These are phyloP conservation scores for Cymodocea nodosa DNA, from an alignment of 116 monocot genomes.

Conservation along the genomic window DNA sequence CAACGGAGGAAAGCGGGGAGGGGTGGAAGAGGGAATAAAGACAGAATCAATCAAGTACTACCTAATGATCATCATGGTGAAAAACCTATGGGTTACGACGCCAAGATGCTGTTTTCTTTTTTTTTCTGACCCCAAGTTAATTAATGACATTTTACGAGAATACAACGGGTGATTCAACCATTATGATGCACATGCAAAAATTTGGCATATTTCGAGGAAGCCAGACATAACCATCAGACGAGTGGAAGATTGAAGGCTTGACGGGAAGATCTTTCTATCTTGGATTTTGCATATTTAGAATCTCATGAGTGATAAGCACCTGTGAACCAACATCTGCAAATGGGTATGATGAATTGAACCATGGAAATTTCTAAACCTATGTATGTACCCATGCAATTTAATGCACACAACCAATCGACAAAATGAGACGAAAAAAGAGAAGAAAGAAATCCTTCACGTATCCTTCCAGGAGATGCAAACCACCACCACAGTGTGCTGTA, in stretches of 20 bases:
- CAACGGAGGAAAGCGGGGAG: background rate
- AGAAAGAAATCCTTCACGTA: background rate
- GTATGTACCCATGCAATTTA: background rate
- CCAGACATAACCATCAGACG: background rate
- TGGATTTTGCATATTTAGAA: background rate
- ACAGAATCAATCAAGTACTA: too few relatives aligned
- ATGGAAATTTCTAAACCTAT: background rate
- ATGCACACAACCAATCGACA: slow-evolving; percentile 2
- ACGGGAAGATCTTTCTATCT: background rate
- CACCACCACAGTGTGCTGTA: background rate
- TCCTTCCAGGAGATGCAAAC: slow-evolving; percentile 1
- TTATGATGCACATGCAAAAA: too few relatives aligned
- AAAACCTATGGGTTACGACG: too few relatives aligned
- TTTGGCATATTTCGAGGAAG: background rate
- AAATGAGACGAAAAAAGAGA: slow-evolving; percentile 3
- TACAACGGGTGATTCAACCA: too few relatives aligned
- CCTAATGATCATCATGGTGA: too few relatives aligned
- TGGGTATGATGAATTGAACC: background rate
- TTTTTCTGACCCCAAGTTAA: too few relatives aligned
- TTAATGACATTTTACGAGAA: too few relatives aligned
- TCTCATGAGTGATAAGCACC: background rate
- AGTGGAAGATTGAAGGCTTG: background rate
- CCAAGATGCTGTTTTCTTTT: too few relatives aligned
- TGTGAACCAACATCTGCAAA: background rate
- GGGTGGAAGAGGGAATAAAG: too few relatives aligned